phyloP scores from a whole-genome alignment of 2,329 filamentous ascomycete species.

The Verticillium tricorpus region DNA sequence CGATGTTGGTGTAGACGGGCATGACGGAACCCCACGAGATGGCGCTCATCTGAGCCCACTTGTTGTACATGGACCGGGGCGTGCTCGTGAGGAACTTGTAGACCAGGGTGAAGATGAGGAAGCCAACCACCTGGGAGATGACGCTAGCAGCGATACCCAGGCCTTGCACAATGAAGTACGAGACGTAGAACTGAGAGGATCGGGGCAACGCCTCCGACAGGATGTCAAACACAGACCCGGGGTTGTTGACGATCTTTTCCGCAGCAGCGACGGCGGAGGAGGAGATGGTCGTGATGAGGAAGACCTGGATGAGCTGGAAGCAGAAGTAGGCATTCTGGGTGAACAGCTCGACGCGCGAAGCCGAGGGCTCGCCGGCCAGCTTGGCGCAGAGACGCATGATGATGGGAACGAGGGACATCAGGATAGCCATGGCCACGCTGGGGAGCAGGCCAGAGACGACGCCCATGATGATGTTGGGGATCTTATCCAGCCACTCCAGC shows the following conservation, averaged over 20 bases:
- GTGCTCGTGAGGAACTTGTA: slow-evolving; percentile 71
- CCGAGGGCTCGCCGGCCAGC: slow-evolving; percentile 73
- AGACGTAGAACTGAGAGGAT: slow-evolving; percentile 91
- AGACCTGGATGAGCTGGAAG: slow-evolving; percentile 89
- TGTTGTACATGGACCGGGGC: slow-evolving; percentile 71
- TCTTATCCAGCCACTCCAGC: slow-evolving; percentile 64
- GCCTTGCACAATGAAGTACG: slow-evolving; percentile 73
- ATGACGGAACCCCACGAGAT: slow-evolving; percentile 75
- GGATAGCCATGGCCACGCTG: slow-evolving; percentile 68
- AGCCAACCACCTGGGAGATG: slow-evolving; percentile 61
- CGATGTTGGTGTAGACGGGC: slow-evolving; percentile 70
- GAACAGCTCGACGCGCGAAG: slow-evolving; percentile 77
- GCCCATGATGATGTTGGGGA: slow-evolving; percentile 70
- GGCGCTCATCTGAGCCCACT: slow-evolving; percentile 64
- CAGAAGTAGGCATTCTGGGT: slow-evolving; percentile 89
- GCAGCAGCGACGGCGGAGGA: slow-evolving; percentile 73
- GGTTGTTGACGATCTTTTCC: slow-evolving; percentile 57
- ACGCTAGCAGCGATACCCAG: slow-evolving; percentile 70
- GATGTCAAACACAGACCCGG: slow-evolving; percentile 55
- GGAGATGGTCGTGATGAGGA: slow-evolving; percentile 78
- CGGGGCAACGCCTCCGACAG: slow-evolving; percentile 73
- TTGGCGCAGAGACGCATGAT: slow-evolving; percentile 75
- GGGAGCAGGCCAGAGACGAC: slow-evolving; percentile 83
- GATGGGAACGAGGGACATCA: slow-evolving; percentile 82
- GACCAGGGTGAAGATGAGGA: slow-evolving; percentile 63